These are phyloP conservation scores for Botryobasidium botryosum DNA, from an alignment of 768 basidiomycete genomes.

Conservation along the genomic window DNA sequence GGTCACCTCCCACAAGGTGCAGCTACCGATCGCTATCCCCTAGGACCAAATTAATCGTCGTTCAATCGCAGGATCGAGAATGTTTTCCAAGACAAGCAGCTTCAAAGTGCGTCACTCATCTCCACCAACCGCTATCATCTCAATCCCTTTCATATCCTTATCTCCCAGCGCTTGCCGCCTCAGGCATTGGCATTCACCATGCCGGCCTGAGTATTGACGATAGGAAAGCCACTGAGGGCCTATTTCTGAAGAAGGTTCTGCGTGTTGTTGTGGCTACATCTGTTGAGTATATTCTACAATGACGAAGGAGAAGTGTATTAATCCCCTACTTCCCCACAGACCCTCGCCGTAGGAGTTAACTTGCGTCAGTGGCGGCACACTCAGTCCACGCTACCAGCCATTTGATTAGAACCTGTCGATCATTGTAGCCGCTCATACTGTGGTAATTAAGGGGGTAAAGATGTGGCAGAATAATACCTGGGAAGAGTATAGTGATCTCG, in stretches of 20 bases:
- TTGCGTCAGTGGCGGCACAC: slow-evolving; percentile 40
- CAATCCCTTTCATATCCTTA: neutral
- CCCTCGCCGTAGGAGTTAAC: slow-evolving; percentile 91
- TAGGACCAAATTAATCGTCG: neutral
- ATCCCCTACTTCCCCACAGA: slow-evolving; percentile 29
- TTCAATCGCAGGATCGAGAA: slow-evolving; percentile 32
- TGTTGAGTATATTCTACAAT: slow-evolving; percentile 23
- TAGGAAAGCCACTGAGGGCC: slow-evolving; percentile 50
- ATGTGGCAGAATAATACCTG: slow-evolving; percentile 51
- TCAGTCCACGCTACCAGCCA: slow-evolving; percentile 1
- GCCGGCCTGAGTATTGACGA: slow-evolving; percentile 69
- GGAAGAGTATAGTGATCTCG: slow-evolving; percentile 79
- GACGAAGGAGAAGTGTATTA: neutral
- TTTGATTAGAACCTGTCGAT: neutral
- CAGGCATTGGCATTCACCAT: slow-evolving; percentile 83
- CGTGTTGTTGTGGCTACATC: slow-evolving; percentile 69
- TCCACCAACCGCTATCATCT: neutral
- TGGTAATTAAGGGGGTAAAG: slow-evolving; percentile 83
- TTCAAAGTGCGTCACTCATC: slow-evolving; percentile 31
- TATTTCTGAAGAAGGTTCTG: slow-evolving; percentile 47
- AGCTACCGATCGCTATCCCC: neutral
- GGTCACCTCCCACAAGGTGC: slow-evolving; percentile 45
- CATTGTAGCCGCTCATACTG: slow-evolving; percentile 67
- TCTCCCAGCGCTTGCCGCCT: slow-evolving; percentile 37
- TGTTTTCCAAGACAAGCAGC: slow-evolving; percentile 47